A percentile compares a stretch with the other conserved stretches of the same genome.
phyloP scores from a whole-genome alignment of 2,329 filamentous ascomycete species.

The Penicillium aurantiogriseum region DNA sequence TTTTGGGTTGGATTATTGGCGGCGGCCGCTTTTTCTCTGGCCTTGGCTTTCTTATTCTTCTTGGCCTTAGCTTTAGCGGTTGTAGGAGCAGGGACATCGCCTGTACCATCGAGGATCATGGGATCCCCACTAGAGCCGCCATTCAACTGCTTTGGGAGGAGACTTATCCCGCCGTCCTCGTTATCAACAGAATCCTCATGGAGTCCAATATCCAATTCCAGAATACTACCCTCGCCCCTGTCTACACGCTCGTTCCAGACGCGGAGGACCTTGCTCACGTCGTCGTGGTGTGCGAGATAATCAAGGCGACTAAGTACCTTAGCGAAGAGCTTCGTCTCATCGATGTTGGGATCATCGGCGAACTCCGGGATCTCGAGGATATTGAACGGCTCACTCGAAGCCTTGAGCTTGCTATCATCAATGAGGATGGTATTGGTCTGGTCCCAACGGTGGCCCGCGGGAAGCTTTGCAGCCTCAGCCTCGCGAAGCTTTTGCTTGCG shows the following conservation, averaged over 20 bases:
- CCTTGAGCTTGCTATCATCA: slow-evolving; percentile 82
- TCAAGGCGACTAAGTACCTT: slow-evolving; percentile 56
- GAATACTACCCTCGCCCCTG: slow-evolving; percentile 13
- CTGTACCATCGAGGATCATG: neutral
- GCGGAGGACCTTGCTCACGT: slow-evolving; percentile 47
- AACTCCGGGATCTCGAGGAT: slow-evolving; percentile 80
- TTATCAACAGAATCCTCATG: slow-evolving; percentile 5
- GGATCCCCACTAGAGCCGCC: neutral
- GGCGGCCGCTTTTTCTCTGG: neutral
- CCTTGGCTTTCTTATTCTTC: slow-evolving; percentile 3
- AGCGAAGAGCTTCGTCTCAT: slow-evolving; percentile 46
- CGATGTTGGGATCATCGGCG: slow-evolving; percentile 41
- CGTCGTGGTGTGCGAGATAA: slow-evolving; percentile 48
- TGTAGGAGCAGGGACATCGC: neutral
- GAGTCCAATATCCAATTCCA: slow-evolving; percentile 23
- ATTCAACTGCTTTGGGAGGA: neutral
- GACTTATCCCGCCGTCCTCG: slow-evolving; percentile 19
- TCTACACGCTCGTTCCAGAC: slow-evolving; percentile 31
- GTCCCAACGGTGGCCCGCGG: slow-evolving; percentile 63
- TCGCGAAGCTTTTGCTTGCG: slow-evolving; percentile 7
- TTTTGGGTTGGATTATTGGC: neutral
- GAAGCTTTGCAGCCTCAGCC: slow-evolving; percentile 12
- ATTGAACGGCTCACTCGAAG: slow-evolving; percentile 77
- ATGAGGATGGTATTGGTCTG: slow-evolving; percentile 87
- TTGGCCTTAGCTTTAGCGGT: neutral